Evolutionary conservation across 768 basidiomycete genomes (phyloP), one percentile per base, ranked within the genome.

Genomic region (Xerocomellus intermedius): DNA sequence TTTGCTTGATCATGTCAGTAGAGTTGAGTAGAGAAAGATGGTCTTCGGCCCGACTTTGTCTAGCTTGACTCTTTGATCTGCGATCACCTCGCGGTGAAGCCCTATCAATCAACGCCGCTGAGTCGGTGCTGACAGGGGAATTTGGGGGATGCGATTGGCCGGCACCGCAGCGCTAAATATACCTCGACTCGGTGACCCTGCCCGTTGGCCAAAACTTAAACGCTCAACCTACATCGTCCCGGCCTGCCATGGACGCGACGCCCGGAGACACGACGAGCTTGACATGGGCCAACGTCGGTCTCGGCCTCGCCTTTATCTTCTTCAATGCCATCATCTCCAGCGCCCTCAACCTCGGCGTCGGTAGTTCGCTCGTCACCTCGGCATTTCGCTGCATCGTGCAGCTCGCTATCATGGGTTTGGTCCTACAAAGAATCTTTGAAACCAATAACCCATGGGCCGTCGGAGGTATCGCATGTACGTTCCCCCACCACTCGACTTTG

Each of bases 351-450:
- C 81, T 95, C 19, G 88, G 84, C 3, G 76, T 94, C 42, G 89
- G 86, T 1, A 68, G 76, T 1, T 84, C 85, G 6, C 79, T 95
- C 22, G 62, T 89, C 21, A 80, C 84, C 8, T 83, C 91, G 0
- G 85, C 90, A 0, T 52, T 85, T 41, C 75, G 93, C 68, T 95
- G 93, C 67, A 74, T 90, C 19, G 72, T 87, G 9, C 93, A 95
- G 72, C 81, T 95, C 21, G 82, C 83, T 16, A 69, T 91, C 14
- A 86, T 94, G 56, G 88, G 85, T 0, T 72, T 83, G 22, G 64
- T 93, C 8, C 69, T 94, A 21, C 82, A 88, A 56, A 78, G 77
- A 30, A 86, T 94, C 4, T 94, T 94, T 64, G 83, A 85, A 57
- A 82, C 87, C 3, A 76, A 89, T 38, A 85, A 86, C 59, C 79